Evolutionary conservation across 2,329 filamentous ascomycete species (phyloP), one percentile per base, ranked within the genome.

Genomic region (Raffaelea ambrosiae): DNA sequence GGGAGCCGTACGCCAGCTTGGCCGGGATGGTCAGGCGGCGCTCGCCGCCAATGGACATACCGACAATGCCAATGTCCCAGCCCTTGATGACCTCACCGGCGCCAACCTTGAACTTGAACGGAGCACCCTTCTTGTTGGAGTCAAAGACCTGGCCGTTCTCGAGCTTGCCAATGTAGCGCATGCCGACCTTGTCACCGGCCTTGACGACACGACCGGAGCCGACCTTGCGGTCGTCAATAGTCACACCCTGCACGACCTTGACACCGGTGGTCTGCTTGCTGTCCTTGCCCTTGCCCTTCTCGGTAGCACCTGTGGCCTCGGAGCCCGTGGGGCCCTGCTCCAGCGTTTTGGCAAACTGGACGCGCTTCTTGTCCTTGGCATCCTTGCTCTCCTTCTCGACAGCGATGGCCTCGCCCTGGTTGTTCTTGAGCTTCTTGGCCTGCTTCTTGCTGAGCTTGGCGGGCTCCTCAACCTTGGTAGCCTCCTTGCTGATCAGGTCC

Each of bases 91-190:
- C 94, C 68, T 97, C 88, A 53, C 90, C 90, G 64, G 83, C 81
- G 58, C 93, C 94, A 52, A 94, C 82, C 76, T 91, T 95, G 81
- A 97, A 97, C 57, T 78, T 79, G 74, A 98, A 98, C 50, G 94
- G 91, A 74, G 95, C 90, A 61, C 93, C 93, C 75, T 94, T 96
- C 79, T 97, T 98, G 79, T 98, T 97, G 68, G 89, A 78, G 70
- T 97, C 91, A 62, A 98, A 98, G 57, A 95, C 83, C 73, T 96
- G 94, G 69, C 89, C 89, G 68, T 95, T 86, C 63, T 84, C 79
- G 53, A 93, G 85, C 79, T 98, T 98, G 68, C 93, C 93, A 60
- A 98, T 97, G 74, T 98, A 98, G 63, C 93, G 83, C 81, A 98
- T 93, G 61, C 88, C 83, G 53, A 98, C 84, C 57, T 80, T 85